phyloP scores from a whole-genome alignment of 208 protist species.

The Naegleria fowleri region DNA sequence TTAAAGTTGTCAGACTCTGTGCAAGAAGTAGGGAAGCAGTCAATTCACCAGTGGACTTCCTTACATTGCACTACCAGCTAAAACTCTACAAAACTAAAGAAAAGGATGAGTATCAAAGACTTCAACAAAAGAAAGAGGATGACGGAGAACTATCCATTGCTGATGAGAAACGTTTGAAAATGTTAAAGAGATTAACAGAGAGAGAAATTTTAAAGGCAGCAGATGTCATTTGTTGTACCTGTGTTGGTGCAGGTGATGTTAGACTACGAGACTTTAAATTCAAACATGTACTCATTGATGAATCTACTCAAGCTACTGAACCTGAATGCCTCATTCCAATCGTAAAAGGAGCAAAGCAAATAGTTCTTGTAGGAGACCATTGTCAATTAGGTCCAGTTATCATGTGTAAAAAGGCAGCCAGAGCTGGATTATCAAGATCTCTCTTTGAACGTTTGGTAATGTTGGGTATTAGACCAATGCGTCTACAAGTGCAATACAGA shows the following conservation, averaged over 20 bases:
- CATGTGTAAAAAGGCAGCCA: constrained; percentile 79
- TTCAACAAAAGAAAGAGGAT: constrained; percentile 69
- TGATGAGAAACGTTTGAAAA: constrained; percentile 65
- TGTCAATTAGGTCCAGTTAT: constrained; percentile 92
- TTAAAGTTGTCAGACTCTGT: constrained; percentile 87
- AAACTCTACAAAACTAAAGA: constrained; percentile 15
- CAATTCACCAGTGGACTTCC: constrained; percentile 61
- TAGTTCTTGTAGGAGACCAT: constrained; percentile 88
- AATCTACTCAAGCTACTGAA: constrained; percentile 88
- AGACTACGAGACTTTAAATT: constrained; percentile 72
- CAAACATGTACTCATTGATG: constrained; percentile 89
- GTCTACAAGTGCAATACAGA: constrained; percentile 93
- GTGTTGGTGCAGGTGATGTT: constrained; percentile 79
- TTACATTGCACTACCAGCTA: constrained; percentile 83
- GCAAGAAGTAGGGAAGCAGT: constrained; percentile 79
- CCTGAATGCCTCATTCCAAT: constrained; percentile 93
- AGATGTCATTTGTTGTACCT: constrained; percentile 93
- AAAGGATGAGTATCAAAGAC: constrained; percentile 59
- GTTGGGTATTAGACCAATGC: constrained; percentile 71
- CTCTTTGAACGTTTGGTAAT: constrained; percentile 91
- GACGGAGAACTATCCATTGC: constrained; percentile 59
- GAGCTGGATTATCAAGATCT: constrained; percentile 76
- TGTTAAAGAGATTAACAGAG: constrained; percentile 54
- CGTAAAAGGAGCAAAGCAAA: constrained; percentile 79
- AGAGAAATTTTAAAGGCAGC: constrained; percentile 62